Conservation (phyloP, 495 filamentous ascomycete genomes). For the Terfezia claveryi region DNA sequence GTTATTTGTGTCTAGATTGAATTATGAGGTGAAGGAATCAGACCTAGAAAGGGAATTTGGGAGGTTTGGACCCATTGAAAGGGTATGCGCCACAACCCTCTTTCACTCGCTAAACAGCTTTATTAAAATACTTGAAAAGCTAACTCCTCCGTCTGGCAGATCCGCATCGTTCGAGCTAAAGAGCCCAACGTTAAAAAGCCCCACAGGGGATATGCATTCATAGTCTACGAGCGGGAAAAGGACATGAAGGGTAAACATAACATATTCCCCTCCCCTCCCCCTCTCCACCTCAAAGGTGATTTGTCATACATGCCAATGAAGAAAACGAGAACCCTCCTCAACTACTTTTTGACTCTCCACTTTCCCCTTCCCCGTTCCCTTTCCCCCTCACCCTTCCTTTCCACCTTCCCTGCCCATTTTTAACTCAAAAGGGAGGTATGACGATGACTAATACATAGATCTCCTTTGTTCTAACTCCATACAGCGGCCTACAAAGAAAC, state of each 20-base stretch:
- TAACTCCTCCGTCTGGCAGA: conserved; percentile 30
- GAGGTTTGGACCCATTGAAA: conserved; percentile 82
- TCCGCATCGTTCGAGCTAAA: conserved; percentile 59
- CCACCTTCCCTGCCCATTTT: background rate
- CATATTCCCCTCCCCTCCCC: conserved; percentile 8
- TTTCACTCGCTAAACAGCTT: conserved; percentile 1
- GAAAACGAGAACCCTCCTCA: background rate
- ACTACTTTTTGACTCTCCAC: background rate
- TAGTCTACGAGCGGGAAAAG: conserved; percentile 91
- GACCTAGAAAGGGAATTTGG: conserved; percentile 90
- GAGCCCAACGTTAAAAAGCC: conserved; percentile 63
- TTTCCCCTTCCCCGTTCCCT: background rate
- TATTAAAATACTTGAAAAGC: background rate
- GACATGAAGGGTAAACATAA: conserved; percentile 90
- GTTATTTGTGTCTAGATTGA: conserved; percentile 73
- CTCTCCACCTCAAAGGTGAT: conserved; percentile 1
- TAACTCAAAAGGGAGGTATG: background rate
- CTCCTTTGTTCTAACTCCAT: background rate
- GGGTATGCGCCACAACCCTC: conserved; percentile 32
- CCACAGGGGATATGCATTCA: conserved; percentile 84
- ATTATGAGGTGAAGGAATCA: conserved; percentile 66
- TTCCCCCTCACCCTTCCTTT: background rate
- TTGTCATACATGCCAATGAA: background rate
- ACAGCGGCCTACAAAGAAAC: conserved; percentile 63
- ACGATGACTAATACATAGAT: conserved; percentile 20